A percentile compares a stretch with the other conserved stretches of the same genome.
These are phyloP conservation scores for Trifolium pratense DNA, from an alignment of 306 rosid genomes.

Conservation along the genomic window DNA sequence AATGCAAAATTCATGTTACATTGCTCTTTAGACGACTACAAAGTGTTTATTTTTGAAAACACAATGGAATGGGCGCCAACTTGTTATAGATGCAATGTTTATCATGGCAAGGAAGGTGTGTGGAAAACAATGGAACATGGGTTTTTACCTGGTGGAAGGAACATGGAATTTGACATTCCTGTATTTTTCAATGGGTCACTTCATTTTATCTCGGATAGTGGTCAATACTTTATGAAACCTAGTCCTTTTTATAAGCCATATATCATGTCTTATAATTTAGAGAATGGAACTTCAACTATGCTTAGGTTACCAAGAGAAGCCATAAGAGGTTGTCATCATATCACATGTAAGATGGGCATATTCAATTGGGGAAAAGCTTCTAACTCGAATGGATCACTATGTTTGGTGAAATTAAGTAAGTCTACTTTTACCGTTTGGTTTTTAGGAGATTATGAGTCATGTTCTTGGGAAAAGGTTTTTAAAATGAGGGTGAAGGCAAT, in stretches of 20 bases:
- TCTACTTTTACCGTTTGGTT: slow-evolving; percentile 16
- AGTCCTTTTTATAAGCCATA: slow-evolving; percentile 26
- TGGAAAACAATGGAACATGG: neutral
- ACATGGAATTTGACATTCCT: neutral
- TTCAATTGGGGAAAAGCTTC: slow-evolving; percentile 15
- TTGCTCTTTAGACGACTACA: neutral
- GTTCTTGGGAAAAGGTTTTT: neutral
- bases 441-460: neutral
- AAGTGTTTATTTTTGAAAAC: neutral
- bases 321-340: neutral
- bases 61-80: neutral
- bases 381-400: neutral
- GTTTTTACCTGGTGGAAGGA: neutral
- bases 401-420: slow-evolving; percentile 29
- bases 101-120: neutral
- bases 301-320: slow-evolving; percentile 3
- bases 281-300: slow-evolving; percentile 18
- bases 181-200: neutral
- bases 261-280: slow-evolving; percentile 12
- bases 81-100: neutral
- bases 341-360: neutral
- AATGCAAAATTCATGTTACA: neutral
- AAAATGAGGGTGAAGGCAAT: slow-evolving; percentile 24
- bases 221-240: rapidly evolving
- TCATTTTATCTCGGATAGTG: neutral